These are phyloP conservation scores for Phytophthora constricta DNA, from an alignment of 352 stramenopile genomes.

Conservation along the genomic window DNA sequence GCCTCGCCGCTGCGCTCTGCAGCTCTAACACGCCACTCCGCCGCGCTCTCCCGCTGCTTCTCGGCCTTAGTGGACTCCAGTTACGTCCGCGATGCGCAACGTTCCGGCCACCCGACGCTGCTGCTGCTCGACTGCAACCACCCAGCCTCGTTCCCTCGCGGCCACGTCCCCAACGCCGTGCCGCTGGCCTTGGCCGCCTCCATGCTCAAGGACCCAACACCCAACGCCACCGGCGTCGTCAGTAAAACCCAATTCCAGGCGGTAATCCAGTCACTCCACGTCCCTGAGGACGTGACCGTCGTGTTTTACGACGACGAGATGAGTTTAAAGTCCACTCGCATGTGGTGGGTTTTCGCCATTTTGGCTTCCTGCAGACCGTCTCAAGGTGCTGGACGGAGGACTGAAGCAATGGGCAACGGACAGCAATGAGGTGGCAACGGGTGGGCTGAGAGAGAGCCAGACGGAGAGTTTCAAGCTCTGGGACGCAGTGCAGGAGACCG, in stretches of 20 bases:
- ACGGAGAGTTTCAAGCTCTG: constrained; percentile 4
- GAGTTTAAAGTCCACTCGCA: constrained; percentile 68
- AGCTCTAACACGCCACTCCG: not conserved
- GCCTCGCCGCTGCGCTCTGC: not conserved
- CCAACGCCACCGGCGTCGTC: constrained; percentile 54
- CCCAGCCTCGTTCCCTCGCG: constrained; percentile 53
- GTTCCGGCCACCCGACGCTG: constrained; percentile 25
- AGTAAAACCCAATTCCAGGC: constrained; percentile 49
- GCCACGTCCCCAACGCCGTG: constrained; percentile 54
- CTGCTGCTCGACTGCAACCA: constrained; percentile 72
- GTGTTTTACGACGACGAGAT: constrained; percentile 85
- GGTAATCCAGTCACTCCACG: constrained; percentile 47
- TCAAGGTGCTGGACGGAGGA: constrained; percentile 82
- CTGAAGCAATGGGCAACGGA: constrained; percentile 71
- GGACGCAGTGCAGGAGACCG: constrained; percentile 18
- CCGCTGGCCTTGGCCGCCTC: constrained; percentile 54
- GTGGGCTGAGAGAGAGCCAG: constrained; percentile 17
- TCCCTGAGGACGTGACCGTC: constrained; percentile 58
- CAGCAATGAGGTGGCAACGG: constrained; percentile 51
- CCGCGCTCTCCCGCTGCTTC: constrained; percentile 19
- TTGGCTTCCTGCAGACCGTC: constrained; percentile 72
- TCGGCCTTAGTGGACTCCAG: constrained; percentile 53
- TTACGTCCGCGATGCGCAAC: constrained; percentile 41
- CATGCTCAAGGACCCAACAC: constrained; percentile 58
- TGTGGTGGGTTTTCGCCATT: constrained; percentile 87